These are phyloP conservation scores for Lotmaria passim DNA, from an alignment of 208 protist species.

Conservation along the genomic window DNA sequence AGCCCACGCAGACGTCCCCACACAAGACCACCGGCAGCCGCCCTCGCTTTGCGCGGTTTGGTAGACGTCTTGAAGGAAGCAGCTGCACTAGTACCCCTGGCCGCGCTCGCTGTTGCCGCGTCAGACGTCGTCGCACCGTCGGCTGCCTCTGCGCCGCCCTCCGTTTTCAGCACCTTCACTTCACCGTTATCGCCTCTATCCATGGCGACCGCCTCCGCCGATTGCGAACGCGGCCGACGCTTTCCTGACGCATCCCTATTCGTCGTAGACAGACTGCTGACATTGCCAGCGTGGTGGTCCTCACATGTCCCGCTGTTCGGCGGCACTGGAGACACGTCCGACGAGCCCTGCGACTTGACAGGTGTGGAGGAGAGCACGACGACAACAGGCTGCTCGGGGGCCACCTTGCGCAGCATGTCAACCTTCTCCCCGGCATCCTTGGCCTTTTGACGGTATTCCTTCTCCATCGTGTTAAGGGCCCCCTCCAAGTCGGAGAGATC, in stretches of 20 bases:
- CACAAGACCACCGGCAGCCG: constrained; percentile 20
- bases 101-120: not conserved
- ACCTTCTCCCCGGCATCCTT: constrained; percentile 58
- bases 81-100: not conserved
- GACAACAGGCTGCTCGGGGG: constrained; percentile 32
- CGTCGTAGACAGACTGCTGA: not conserved
- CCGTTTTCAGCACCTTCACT: constrained; percentile 10
- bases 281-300: not conserved
- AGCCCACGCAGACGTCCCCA: constrained; percentile 65
- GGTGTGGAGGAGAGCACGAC: constrained; percentile 1
- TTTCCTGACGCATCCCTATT: not conserved
- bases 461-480: constrained; percentile 45
- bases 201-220: not conserved
- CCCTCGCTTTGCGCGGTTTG: not conserved
- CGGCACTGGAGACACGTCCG: not conserved
- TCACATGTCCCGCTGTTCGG: too few species aligned
- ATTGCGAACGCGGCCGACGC: not conserved
- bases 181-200: not conserved
- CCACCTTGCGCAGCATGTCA: constrained; percentile 60
- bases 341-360: not conserved
- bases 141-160: not conserved
- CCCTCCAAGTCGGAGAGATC: constrained; percentile 52
- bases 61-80: not conserved
- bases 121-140: not conserved
- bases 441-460: constrained; percentile 46